A percentile compares a stretch with the other conserved stretches of the same genome.
Conservation (phyloP, 1,139 yeast genomes). For the Keqinozyma sinolaborantium region DNA sequence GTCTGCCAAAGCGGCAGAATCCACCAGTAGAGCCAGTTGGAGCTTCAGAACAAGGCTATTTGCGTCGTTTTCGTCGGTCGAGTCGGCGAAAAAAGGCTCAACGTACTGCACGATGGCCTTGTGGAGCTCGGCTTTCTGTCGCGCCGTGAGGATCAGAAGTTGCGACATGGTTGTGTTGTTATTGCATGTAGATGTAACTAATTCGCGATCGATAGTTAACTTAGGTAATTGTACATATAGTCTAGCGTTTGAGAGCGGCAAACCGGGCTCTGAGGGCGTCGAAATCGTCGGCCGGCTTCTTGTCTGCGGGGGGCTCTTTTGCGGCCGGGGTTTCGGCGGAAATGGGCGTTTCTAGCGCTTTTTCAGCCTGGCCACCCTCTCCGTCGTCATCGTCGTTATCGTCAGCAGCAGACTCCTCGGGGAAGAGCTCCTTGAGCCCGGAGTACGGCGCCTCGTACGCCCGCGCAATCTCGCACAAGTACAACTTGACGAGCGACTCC, state of each 20-base stretch:
- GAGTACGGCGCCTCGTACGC: conserved; percentile 78
- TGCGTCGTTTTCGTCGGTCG: conserved; percentile 9
- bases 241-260: conserved; percentile 38
- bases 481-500: conserved; percentile 61
- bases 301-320: conserved; percentile 5
- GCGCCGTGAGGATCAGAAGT: conserved; percentile 37
- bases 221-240: too few species aligned
- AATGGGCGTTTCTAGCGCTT: conserved; percentile 14
- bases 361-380: conserved; percentile 21
- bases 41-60: conserved; percentile 10
- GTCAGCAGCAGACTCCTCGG: conserved; percentile 14
- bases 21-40: conserved; percentile 14
- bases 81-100: conserved; percentile 25
- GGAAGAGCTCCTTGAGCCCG: conserved; percentile 40
- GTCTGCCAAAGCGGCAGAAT: conserved; percentile 9
- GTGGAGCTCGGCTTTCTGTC: conserved; percentile 53
- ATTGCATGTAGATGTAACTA: too few species aligned
- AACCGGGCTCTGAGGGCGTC: conserved; percentile 44
- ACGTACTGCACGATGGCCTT: conserved; percentile 56
- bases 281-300: conserved; percentile 26
- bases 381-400: conserved; percentile 13
- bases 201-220: too few species aligned
- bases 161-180: too few species aligned
- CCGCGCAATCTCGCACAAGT: conserved; percentile 75
- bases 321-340: conserved; percentile 10